A percentile compares a stretch with the other conserved stretches of the same genome.
Evolutionary conservation across 176 grass and related monocot species (phyloP).

Genomic region (Raddia guianensis): DNA sequence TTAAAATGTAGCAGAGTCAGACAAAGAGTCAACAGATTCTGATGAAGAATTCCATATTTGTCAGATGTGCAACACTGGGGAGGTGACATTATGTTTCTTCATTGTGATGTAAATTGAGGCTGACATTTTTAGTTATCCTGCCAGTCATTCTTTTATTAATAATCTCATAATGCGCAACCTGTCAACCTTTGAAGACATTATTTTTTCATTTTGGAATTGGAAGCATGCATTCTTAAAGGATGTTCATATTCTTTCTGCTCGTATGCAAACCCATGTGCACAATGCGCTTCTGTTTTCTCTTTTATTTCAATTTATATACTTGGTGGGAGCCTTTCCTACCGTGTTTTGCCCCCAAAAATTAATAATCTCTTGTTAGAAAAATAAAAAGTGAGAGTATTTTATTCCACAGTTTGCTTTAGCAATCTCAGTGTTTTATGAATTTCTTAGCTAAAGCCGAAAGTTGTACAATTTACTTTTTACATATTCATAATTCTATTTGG

Average conservation of each 20-base stretch:
- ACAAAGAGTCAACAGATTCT: conserved; percentile 79
- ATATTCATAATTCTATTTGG: background rate
- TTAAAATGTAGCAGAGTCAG: conserved; percentile 58
- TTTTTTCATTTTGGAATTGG: too few relatives aligned
- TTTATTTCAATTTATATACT: too few relatives aligned
- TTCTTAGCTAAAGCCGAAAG: background rate
- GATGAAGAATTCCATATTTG: conserved; percentile 88
- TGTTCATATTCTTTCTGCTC: too few relatives aligned
- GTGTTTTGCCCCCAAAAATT: too few relatives aligned
- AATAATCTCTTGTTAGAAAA: conserved; percentile 2
- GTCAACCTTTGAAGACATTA: too few relatives aligned
- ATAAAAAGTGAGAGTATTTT: conserved; percentile 9
- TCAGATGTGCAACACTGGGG: conserved; percentile 84
- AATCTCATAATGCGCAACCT: background rate
- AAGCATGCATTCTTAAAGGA: too few relatives aligned
- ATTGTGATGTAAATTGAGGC: conserved; percentile 7
- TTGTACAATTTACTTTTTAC: background rate
- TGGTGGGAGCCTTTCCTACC: too few relatives aligned
- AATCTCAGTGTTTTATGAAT: background rate
- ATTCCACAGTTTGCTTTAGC: background rate
- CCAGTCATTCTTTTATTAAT: conserved; percentile 7
- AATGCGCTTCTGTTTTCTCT: too few relatives aligned
- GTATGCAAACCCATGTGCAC: too few relatives aligned
- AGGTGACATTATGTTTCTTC: conserved; percentile 56
- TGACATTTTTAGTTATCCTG: conserved; percentile 11